Percentiles rank a stretch among this genome's conserved stretches.
These are phyloP conservation scores for Hura crepitans DNA, from an alignment of 441 rosid species.

Conservation along the genomic window DNA sequence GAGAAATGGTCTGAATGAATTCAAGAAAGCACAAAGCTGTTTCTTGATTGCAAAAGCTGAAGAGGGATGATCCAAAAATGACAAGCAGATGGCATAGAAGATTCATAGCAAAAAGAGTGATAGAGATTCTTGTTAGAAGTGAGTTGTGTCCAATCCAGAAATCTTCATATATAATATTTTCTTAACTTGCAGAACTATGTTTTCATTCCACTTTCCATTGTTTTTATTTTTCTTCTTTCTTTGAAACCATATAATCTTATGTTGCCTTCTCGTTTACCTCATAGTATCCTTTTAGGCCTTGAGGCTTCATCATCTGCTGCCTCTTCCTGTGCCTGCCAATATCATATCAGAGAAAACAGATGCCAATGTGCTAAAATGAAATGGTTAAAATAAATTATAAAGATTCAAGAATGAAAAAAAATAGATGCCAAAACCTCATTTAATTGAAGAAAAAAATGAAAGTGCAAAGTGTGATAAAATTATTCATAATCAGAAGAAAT, in stretches of 20 bases:
- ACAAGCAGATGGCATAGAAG: neutral
- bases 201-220: neutral
- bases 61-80: neutral
- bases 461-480: neutral
- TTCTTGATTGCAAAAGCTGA: neutral
- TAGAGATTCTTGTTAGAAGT: neutral
- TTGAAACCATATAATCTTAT: too few species aligned
- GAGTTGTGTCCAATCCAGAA: neutral
- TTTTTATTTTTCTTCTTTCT: too few species aligned
- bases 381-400: too few species aligned
- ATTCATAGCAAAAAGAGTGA: neutral
- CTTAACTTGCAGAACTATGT: neutral
- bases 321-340: too few species aligned
- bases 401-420: neutral
- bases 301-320: too few species aligned
- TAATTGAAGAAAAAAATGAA: neutral
- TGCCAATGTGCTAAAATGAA: too few species aligned
- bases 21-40: neutral
- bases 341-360: too few species aligned
- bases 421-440: slow-evolving; percentile 1
- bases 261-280: too few species aligned
- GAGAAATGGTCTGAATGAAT: neutral
- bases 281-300: too few species aligned
- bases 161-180: neutral
- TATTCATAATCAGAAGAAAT: neutral